Evolutionary conservation across 2,329 filamentous ascomycete species (phyloP), one percentile per base, ranked within the genome.

Genomic region (Sporothrix brasiliensis): DNA sequence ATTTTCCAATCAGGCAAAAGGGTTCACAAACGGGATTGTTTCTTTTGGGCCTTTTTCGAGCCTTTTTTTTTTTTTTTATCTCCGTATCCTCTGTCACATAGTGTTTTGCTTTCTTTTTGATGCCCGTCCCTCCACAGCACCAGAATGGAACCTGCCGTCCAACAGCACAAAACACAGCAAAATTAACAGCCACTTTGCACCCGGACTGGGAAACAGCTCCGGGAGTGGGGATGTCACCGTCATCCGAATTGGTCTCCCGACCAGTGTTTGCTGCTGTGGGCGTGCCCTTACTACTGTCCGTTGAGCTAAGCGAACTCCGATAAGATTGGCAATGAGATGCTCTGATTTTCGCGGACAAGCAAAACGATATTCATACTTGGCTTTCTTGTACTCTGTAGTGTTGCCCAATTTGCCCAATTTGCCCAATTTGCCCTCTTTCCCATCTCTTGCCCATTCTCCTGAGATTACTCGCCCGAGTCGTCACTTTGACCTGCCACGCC

Each of bases 171-270:
- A 16, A n/a, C 39, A 19, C 54, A 58, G 16, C 54, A 58, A 34
- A n/a, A 39, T 1, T 34, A 44, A 44, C 56, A 24, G n/a, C 44
- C 34, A 21, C 44, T 52, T 24, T 50, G 44, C 34, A 7, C 50
- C 63, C 63, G 47, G 21, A 66, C 63, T 66, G 44, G 63, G 63
- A 52, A 66, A 66, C 63, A 52, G 63, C 47, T 66, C 63, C 63
- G 63, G 63, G 47, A 66, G 63, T 66, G 63, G 63, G 39, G 47
- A 66, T 34, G 52, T 13, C 16, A 16, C 19, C 49, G 21, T 50
- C 7, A 1, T 9, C 34, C 7, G 34, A 34, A 19, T 50, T 50
- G 49, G 47, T 4, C 47, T 13, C 14, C 41, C 41, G 41, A 19
- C 16, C 41, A 7, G 41, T 2, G 19, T 52, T n/a, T n/a, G 27